These are phyloP conservation scores for Erythrophleum ivorense DNA, from an alignment of 331 rosid genomes.

Conservation along the genomic window DNA sequence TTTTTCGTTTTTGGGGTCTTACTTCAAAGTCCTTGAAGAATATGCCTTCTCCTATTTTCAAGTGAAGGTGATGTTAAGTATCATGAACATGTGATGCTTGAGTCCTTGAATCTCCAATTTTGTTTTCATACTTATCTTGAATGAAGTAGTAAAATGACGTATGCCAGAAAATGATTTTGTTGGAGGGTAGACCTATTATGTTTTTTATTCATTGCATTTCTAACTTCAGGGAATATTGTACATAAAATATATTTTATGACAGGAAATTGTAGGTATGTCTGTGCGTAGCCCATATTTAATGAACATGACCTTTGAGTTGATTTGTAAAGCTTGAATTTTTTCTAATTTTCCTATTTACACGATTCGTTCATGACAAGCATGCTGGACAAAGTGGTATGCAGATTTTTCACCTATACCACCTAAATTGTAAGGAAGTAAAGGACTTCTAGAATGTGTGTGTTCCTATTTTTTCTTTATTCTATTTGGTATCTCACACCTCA, in stretches of 20 bases:
- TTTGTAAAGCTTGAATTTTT: too few species aligned
- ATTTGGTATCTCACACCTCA: too few species aligned
- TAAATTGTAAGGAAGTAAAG: too few species aligned
- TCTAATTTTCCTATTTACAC: too few species aligned
- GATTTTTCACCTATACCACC: too few species aligned
- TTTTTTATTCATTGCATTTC: background rate
- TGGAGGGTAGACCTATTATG: background rate
- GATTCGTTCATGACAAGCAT: too few species aligned
- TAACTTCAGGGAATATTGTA: background rate
- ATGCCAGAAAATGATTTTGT: background rate
- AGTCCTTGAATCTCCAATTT: background rate
- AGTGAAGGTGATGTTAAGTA: background rate
- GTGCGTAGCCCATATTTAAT: background rate
- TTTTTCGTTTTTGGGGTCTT: background rate
- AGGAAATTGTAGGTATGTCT: background rate
- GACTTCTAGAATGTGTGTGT: too few species aligned
- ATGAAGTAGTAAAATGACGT: background rate
- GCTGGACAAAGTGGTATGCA: too few species aligned
- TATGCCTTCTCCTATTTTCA: background rate
- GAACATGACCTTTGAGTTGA: too few species aligned
- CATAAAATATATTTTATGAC: too few species aligned
- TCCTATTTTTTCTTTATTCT: too few species aligned
- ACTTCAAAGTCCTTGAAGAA: background rate
- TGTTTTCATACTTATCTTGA: background rate
- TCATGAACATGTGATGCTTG: background rate